phyloP scores from a whole-genome alignment of 2,329 filamentous ascomycete species.

The Boeremia exigua region DNA sequence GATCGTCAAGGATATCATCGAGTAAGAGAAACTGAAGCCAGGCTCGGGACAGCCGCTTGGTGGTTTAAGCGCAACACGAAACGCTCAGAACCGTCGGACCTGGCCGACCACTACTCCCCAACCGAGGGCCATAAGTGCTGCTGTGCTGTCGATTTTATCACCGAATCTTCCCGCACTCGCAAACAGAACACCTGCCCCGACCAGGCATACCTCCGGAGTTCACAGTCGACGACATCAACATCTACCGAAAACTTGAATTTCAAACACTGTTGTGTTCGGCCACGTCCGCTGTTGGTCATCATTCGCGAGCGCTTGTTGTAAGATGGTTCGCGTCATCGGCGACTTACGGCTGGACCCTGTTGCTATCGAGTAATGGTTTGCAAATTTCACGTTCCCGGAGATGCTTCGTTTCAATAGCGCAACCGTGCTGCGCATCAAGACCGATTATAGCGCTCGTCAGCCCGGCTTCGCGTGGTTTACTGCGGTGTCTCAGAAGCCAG shows the following conservation, averaged over 20 bases:
- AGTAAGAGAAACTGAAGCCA: slow-evolving; percentile 38
- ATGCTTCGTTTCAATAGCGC: slow-evolving; percentile 20
- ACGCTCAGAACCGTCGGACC: slow-evolving; percentile 29
- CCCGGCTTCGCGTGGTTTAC: slow-evolving; percentile 8
- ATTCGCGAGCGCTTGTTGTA: slow-evolving; percentile 1
- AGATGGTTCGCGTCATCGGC: slow-evolving; percentile 12
- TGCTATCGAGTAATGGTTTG: slow-evolving; percentile 47
- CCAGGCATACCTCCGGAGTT: background rate
- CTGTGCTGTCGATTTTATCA: background rate
- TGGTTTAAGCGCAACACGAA: slow-evolving; percentile 19
- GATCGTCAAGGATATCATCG: slow-evolving; percentile 38
- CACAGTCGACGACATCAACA: background rate
- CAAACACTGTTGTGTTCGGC: background rate
- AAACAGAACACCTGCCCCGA: background rate
- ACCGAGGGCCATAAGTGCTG: slow-evolving; percentile 13
- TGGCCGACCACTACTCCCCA: slow-evolving; percentile 25
- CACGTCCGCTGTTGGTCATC: slow-evolving; percentile 3
- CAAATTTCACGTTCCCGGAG: slow-evolving; percentile 22
- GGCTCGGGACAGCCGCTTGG: slow-evolving; percentile 15
- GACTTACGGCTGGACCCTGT: slow-evolving; percentile 24
- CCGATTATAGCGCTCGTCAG: slow-evolving; percentile 11
- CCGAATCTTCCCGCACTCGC: background rate
- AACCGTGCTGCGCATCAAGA: slow-evolving; percentile 6
- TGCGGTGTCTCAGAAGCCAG: slow-evolving; percentile 8
- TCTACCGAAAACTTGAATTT: background rate